These are phyloP conservation scores for Neoarthrinium moseri DNA, from an alignment of 2,329 filamentous ascomycete genomes.

Conservation along the genomic window DNA sequence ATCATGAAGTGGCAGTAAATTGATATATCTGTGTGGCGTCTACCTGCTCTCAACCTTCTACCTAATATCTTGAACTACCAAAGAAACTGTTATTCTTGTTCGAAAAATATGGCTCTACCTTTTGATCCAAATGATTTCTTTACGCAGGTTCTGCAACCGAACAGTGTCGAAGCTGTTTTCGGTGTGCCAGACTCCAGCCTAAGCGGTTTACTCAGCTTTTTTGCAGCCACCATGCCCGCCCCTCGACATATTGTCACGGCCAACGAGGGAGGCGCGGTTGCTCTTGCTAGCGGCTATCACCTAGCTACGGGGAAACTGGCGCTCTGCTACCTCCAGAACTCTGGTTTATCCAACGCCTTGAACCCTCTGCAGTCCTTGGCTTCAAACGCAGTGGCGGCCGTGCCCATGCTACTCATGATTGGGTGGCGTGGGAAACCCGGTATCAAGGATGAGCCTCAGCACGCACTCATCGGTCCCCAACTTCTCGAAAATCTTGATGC, in stretches of 20 bases:
- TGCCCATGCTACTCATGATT: conserved; percentile 7
- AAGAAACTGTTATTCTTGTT: too few species aligned
- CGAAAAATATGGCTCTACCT: background rate
- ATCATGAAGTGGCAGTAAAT: too few species aligned
- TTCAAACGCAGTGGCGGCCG: conserved; percentile 1
- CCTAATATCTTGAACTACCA: too few species aligned
- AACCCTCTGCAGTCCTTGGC: conserved; percentile 9
- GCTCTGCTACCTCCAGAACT: conserved; percentile 7
- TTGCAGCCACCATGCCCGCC: background rate
- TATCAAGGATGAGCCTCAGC: conserved; percentile 8
- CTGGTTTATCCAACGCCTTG: conserved; percentile 5
- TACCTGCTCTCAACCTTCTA: too few species aligned
- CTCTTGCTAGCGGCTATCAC: conserved; percentile 59
- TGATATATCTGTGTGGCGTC: too few species aligned
- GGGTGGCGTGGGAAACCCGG: conserved; percentile 9
- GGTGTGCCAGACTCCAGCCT: conserved; percentile 7
- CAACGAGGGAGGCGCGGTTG: conserved; percentile 63
- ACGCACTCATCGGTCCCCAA: conserved; percentile 2
- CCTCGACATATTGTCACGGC: conserved; percentile 31
- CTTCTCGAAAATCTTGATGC: background rate
- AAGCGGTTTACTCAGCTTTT: background rate
- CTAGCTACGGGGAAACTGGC: conserved; percentile 7
- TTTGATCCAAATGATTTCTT: background rate
- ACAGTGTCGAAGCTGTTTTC: background rate
- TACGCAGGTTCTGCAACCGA: background rate